phyloP scores from a whole-genome alignment of 192 early-diverging fungal species.

The Rhizophagus sp. region DNA sequence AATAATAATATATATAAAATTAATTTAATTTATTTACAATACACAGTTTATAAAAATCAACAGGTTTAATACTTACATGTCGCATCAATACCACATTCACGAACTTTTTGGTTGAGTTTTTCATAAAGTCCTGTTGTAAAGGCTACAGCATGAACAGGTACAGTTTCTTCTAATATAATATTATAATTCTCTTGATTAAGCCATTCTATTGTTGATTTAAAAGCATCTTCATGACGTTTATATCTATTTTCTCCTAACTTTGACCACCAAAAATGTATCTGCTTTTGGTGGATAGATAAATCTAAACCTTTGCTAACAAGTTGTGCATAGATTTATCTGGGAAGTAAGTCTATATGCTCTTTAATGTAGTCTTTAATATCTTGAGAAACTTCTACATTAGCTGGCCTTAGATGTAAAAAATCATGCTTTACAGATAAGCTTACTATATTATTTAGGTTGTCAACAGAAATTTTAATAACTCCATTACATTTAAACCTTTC shows the following conservation, averaged over 20 bases:
- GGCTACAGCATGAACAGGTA: background rate
- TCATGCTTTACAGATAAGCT: no score
- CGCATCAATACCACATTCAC: background rate
- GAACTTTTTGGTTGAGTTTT: background rate
- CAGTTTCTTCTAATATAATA: background rate
- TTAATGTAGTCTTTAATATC: conserved; percentile 15
- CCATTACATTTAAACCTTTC: no score
- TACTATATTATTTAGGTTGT: no score
- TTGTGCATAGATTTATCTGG: conserved; percentile 12
- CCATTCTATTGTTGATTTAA: background rate
- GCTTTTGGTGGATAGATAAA: conserved; percentile 7
- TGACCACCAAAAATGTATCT: conserved; percentile 8
- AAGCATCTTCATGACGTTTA: background rate
- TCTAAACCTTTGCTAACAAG: conserved; percentile 4
- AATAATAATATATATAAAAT: background rate
- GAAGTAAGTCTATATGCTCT: background rate
- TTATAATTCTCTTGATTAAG: no score
- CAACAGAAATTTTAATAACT: no score
- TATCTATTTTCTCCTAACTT: background rate
- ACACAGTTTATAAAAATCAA: background rate
- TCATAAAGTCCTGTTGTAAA: background rate
- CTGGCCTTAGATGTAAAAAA: no score
- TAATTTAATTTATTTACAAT: background rate
- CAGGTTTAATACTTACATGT: no score
- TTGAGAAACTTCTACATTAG: background rate